Evolutionary conservation across 1,284 basidiomycete genomes (phyloP), one percentile per base, ranked within the genome.

Genomic region (Farysia itapuensis): DNA sequence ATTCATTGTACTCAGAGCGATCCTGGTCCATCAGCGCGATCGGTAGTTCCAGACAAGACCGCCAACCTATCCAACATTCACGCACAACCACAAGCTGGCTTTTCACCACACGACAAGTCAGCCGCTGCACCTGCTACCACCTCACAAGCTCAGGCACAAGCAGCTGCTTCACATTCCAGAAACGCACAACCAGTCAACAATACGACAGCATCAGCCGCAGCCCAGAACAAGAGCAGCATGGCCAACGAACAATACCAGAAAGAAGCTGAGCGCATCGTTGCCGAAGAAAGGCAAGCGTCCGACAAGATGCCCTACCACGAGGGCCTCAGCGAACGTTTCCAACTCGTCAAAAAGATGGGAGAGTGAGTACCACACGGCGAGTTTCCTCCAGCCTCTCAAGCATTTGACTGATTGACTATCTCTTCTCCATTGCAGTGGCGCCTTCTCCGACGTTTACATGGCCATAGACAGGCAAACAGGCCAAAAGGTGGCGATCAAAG

Each of bases 381-480:
- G 13, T 18, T 19, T 19, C 26, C 9, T 28, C 26, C 26, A 28
- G 11, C n/a, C 9, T 28, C 26, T 28, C 26, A n/a, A 11, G 11
- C 26, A 28, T n/a, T 9, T 28, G 26, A 28, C n/a, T 28, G 26
- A 28, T n/a, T 11, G 9, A 9, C 26, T 28, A 13, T 12, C 18
- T 12, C 5, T 40, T 31, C 38, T 5, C 25, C 33, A 24, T 20
- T 4, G 9, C 35, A 59, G 56, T 39, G 95, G 95, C 58, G 95
- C 95, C 28, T 98, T 99, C 78, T 97, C 94, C 11, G 91, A 96
- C 74, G 95, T 99, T 3, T 98, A 95, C 83, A 91, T 90, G 77
- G 95, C 92, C 3, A 72, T 88, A 42, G 89, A 96, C 78, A 80
- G 85, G 44, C 80, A 82, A 42, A 86, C 86, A 14, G 85, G 86